Percentiles rank a stretch among this genome's conserved stretches.
Evolutionary conservation across 306 rosid genomes (phyloP).

Genomic region (Cucumis sativus): Cucumber_9930_V3 NC_026656.2:20265501-20266000

Average conservation of each 20-base stretch:
- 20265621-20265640: conserved; percentile 71
- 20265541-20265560: conserved; percentile 54
- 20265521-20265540: conserved; percentile 73
- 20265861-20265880: conserved; percentile 57
- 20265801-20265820: conserved; percentile 67
- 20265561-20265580: conserved; percentile 69
- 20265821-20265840: conserved; percentile 67
- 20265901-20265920: conserved; percentile 84
- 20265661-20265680: conserved; percentile 73
- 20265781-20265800: conserved; percentile 57
- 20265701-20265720: conserved; percentile 86
- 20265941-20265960: conserved; percentile 73
- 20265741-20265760: conserved; percentile 70
- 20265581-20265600: conserved; percentile 91
- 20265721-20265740: conserved; percentile 90
- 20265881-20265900: conserved; percentile 73
- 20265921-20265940: conserved; percentile 86
- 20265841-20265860: conserved; percentile 86
- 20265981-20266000: conserved; percentile 78
- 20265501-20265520: conserved; percentile 66
- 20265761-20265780: conserved; percentile 61
- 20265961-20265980: conserved; percentile 77
- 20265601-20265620: conserved; percentile 86
- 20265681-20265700: conserved; percentile 96
- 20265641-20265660: conserved; percentile 75